Conservation (phyloP, 768 basidiomycete species). For the Boletus patriciae region DNA sequence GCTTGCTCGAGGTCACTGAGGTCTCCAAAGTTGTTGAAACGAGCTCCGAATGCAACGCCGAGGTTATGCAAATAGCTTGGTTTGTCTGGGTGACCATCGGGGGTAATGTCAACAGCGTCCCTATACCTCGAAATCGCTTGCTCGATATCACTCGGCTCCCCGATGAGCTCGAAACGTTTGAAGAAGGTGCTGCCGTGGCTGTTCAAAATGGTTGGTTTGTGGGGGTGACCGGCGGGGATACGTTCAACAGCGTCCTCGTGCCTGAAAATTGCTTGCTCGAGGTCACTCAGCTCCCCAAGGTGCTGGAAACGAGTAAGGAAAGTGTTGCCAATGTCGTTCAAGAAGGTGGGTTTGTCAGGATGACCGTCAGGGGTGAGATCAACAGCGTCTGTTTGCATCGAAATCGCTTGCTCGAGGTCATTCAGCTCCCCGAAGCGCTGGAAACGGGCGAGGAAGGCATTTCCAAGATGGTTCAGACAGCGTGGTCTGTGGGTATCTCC, state of each 20-base stretch:
- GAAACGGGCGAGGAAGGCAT: not conserved
- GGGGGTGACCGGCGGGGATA: no score
- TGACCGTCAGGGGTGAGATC: not conserved
- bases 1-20: not conserved
- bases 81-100: no score
- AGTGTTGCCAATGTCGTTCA: not conserved
- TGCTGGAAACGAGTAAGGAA: conserved; percentile 1
- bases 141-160: no score
- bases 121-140: no score
- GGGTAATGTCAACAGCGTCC: no score
- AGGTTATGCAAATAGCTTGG: no score
- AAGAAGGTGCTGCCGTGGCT: no score
- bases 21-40: not conserved
- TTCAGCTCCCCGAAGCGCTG: not conserved
- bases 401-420: not conserved
- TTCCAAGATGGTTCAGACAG: no score
- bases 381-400: not conserved
- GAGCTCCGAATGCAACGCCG: not conserved
- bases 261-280: not conserved
- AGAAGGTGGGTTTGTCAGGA: not conserved
- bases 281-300: not conserved
- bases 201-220: no score
- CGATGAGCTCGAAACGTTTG: no score
- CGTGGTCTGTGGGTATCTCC: no score
- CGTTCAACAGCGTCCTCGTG: no score